Percentiles rank a stretch among this genome's conserved stretches.
phyloP scores from a whole-genome alignment of 176 grass and related monocot genomes.

The Ananas comosus region DNA sequence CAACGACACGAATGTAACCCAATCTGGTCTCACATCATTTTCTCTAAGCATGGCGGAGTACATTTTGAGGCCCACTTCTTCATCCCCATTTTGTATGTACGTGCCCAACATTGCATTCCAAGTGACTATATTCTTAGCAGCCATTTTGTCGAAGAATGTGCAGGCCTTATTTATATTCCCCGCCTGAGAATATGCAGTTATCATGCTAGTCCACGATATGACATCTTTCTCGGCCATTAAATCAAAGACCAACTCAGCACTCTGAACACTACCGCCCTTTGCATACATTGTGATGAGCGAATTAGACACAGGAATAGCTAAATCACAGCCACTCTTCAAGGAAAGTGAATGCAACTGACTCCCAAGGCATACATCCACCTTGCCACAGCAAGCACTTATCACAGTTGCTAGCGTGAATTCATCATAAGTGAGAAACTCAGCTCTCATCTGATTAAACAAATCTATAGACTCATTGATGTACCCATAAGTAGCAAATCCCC shows the following conservation, averaged over 20 bases:
- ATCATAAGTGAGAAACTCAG: conserved; percentile 42
- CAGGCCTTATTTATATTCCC: conserved; percentile 53
- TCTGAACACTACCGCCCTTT: conserved; percentile 44
- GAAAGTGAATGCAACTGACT: conserved; percentile 66
- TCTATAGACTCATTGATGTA: conserved; percentile 53
- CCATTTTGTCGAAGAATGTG: conserved; percentile 66
- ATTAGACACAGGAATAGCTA: conserved; percentile 62
- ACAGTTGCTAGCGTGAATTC: conserved; percentile 65
- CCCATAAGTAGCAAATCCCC: conserved; percentile 56
- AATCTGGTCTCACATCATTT: conserved; percentile 59
- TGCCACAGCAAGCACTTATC: conserved; percentile 65
- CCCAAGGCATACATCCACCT: conserved; percentile 51
- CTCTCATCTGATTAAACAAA: conserved; percentile 88
- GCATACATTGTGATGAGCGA: conserved; percentile 85
- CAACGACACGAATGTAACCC: conserved; percentile 80
- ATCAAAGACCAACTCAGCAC: conserved; percentile 63
- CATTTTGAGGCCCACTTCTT: conserved; percentile 88
- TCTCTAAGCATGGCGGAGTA: conserved; percentile 52
- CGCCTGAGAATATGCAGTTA: conserved; percentile 76
- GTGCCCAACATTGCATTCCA: conserved; percentile 88
- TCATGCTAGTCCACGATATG: conserved; percentile 97
- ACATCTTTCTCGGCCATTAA: conserved; percentile 61
- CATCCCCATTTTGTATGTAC: conserved; percentile 70
- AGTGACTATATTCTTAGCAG: conserved; percentile 63
- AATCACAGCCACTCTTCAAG: conserved; percentile 45